Conservation (phyloP, 2,329 filamentous ascomycete species). For the Botryosphaeria dothidea region DNA sequence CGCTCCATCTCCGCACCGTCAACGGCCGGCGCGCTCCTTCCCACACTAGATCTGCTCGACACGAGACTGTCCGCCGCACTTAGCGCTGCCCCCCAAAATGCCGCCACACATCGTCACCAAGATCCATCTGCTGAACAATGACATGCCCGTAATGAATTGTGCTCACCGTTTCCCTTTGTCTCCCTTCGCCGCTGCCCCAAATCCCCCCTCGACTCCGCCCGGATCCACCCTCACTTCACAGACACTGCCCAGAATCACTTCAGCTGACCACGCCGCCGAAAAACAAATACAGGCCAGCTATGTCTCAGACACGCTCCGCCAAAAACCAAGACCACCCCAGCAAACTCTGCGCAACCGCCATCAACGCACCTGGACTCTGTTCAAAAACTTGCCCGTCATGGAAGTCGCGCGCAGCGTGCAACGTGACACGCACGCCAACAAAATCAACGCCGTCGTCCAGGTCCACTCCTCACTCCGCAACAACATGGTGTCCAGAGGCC, state of each 20-base stretch:
- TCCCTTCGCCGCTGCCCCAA: neutral
- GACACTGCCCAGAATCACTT: neutral
- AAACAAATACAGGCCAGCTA: slow-evolving; percentile 1
- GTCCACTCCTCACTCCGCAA: slow-evolving; percentile 6
- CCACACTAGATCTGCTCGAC: neutral
- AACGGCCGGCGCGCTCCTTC: neutral
- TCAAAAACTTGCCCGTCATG: neutral
- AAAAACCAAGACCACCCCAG: neutral
- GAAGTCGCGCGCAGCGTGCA: neutral
- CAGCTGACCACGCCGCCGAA: neutral
- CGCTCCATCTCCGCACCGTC: neutral
- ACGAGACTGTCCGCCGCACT: neutral
- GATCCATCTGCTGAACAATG: slow-evolving; percentile 4
- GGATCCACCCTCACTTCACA: neutral
- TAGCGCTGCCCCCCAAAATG: neutral
- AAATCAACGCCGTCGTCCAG: slow-evolving; percentile 8
- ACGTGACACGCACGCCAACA: neutral
- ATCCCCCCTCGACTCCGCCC: neutral
- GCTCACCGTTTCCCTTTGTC: neutral
- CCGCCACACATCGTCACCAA: neutral
- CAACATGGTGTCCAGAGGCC: neutral
- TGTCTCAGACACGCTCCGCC: slow-evolving; percentile 1
- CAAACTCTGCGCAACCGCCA: neutral
- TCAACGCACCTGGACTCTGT: neutral
- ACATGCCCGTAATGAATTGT: slow-evolving; percentile 10